These are phyloP conservation scores for Pelargonium citronellum DNA, from an alignment of 441 rosid species.

Conservation along the genomic window DNA sequence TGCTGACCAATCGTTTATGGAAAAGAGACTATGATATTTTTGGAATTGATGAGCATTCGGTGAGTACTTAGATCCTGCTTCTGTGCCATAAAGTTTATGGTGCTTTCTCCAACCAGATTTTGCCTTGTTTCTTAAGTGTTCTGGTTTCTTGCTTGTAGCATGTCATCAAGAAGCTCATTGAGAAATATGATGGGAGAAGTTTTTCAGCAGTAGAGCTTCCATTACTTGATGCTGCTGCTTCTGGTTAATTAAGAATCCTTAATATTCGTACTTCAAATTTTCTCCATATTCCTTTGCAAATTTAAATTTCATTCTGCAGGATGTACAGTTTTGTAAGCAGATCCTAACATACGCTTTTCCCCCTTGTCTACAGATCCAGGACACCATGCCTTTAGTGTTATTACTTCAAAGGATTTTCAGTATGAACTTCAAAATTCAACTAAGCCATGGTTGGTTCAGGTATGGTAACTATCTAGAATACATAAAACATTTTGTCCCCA, in stretches of 20 bases:
- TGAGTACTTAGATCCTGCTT: conserved; percentile 36
- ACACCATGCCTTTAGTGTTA: conserved; percentile 41
- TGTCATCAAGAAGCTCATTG: conserved; percentile 42
- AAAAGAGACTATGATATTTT: conserved; percentile 80
- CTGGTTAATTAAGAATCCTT: conserved; percentile 45
- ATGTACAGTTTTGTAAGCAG: neutral
- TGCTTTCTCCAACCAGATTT: neutral
- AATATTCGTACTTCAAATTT: conserved; percentile 11
- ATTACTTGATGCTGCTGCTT: conserved; percentile 40
- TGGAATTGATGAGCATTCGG: conserved; percentile 71
- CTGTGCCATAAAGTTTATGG: neutral
- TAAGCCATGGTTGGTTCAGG: conserved; percentile 78
- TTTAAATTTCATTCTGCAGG: conserved; percentile 3
- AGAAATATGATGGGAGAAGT: conserved; percentile 42
- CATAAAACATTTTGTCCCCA: neutral
- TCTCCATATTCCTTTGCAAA: conserved; percentile 7
- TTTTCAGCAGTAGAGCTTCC: conserved; percentile 57
- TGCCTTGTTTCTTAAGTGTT: conserved; percentile 15
- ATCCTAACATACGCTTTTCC: conserved; percentile 10
- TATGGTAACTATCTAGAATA: conserved; percentile 21
- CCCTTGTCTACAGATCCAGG: conserved; percentile 37
- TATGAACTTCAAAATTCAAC: conserved; percentile 38
- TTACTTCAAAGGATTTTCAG: conserved; percentile 48
- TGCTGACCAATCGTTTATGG: conserved; percentile 64
- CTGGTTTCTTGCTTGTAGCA: conserved; percentile 43